phyloP scores from a whole-genome alignment of 176 grass and related monocot species.

The Paspalum vaginatum region DNA sequence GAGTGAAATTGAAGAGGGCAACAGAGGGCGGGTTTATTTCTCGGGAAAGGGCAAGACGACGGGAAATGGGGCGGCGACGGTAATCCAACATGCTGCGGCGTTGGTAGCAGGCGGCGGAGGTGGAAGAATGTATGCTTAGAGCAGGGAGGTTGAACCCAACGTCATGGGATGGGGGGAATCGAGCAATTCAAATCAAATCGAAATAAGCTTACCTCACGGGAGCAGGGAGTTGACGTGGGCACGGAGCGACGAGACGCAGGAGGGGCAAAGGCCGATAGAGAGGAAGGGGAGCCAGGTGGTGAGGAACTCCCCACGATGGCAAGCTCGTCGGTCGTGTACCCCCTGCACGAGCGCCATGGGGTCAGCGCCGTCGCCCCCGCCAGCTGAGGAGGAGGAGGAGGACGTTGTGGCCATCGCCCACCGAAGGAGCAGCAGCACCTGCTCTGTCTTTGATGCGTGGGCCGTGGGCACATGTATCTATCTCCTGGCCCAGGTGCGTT shows the following conservation, averaged over 20 bases:
- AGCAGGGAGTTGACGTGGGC: conserved; percentile 70
- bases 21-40: too few species aligned
- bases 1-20: too few species aligned
- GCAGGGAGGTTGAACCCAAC: too few species aligned
- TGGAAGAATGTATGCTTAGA: too few species aligned
- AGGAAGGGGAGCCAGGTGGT: conserved; percentile 92
- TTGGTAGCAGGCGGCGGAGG: too few species aligned
- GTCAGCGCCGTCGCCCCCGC: conserved; percentile 31
- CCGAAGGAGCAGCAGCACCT: not conserved
- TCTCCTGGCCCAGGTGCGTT: too few species aligned
- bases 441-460: conserved; percentile 36
- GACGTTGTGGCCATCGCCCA: conserved; percentile 13
- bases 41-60: too few species aligned
- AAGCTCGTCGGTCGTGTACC: conserved; percentile 64
- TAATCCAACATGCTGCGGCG: too few species aligned
- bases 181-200: too few species aligned
- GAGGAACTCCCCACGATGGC: conserved; percentile 85
- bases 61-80: too few species aligned
- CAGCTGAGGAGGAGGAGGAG: not conserved
- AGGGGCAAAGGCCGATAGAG: conserved; percentile 65
- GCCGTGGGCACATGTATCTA: too few species aligned
- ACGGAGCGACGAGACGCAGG: conserved; percentile 60
- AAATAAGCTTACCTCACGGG: conserved; percentile 59
- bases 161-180: too few species aligned
- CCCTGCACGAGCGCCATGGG: conserved; percentile 62